Base-by-base conservation (phyloP, 2,329 filamentous ascomycete genomes). In the Zasmidium citrigriseum region DNA sequence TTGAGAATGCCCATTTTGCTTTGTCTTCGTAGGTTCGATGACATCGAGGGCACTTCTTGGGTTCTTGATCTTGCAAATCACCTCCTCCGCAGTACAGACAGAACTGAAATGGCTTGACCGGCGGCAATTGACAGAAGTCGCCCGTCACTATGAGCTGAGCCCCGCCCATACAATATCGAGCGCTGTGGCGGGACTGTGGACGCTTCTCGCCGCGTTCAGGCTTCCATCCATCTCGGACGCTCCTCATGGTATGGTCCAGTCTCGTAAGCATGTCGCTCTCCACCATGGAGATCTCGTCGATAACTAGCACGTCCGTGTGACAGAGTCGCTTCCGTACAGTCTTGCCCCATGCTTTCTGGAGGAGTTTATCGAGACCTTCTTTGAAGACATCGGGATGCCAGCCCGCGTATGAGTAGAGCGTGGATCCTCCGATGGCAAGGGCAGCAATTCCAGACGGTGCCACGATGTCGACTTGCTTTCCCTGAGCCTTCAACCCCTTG, bases 241-340 rank as follows among this genome's bases (percentile, higher is more conserved):
- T 69, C 58, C 82, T 82, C 73, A 80, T 78, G 2, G 83, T 65
- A 2, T 65, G 68, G 57, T 83, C 81, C 12, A 84, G 70, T 9
- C 83, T 77, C 58, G 83, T 79, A 25, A 86, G 79, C 51, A 80
- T 75, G 4, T 78, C 67, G 54, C 80, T 83, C 51, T 85, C 83
- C 0, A 88, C 76, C 86, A 89, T 89, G 58, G 81, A 85, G 59
- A 89, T 83, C 69, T 89, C 86, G 64, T 89, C 86, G 16, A 89
- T 83, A 29, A 89, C 78, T 1, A 89, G 75, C 0, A 86, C 80
- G 51, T 87, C 76, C 0, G 80, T 84, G 12, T 55, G 20, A 4
- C 44, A 38, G 9, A 63, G 34, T 20, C 58, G 25, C 0, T 69
- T 25, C 0, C 22, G 64, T 1, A 84, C 68, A 0, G 78, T 74